These are phyloP conservation scores for Penicillium coffeae DNA, from an alignment of 495 filamentous ascomycete genomes.

Conservation along the genomic window DNA sequence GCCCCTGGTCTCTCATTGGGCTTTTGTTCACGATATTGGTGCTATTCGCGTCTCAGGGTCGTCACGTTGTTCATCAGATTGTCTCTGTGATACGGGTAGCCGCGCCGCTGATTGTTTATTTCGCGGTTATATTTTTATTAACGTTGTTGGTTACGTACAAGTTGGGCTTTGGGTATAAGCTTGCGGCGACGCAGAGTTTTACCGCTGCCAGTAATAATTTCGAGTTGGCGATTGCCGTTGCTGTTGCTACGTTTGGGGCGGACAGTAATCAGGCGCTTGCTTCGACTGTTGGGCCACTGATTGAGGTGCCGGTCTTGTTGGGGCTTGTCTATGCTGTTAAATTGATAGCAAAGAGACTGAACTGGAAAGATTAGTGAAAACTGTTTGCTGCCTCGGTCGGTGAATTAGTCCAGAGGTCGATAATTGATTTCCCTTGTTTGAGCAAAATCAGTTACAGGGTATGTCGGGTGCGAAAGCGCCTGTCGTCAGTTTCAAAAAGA, in stretches of 20 bases:
- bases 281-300: slow-evolving; percentile 84
- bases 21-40: slow-evolving; percentile 84
- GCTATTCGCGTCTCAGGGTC: slow-evolving; percentile 78
- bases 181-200: slow-evolving; percentile 79
- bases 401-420: too few relatives aligned
- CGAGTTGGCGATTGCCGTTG: slow-evolving; percentile 89
- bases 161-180: slow-evolving; percentile 69
- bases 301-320: slow-evolving; percentile 86
- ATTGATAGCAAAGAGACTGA: slow-evolving; percentile 15
- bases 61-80: slow-evolving; percentile 77
- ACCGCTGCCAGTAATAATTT: slow-evolving; percentile 97
- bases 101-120: slow-evolving; percentile 78
- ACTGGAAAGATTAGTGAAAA: slow-evolving; percentile 21
- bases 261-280: slow-evolving; percentile 81
- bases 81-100: slow-evolving; percentile 76
- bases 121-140: slow-evolving; percentile 64
- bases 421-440: too few relatives aligned
- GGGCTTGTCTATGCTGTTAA: slow-evolving; percentile 75
- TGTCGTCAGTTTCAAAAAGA: too few relatives aligned
- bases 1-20: slow-evolving; percentile 77
- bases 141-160: slow-evolving; percentile 57
- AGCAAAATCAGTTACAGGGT: too few relatives aligned
- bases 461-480: too few relatives aligned
- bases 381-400: too few relatives aligned
- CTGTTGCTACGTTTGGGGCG: slow-evolving; percentile 77